Percentiles rank a stretch among this genome's conserved stretches.
Conservation (phyloP, 192 early-diverging fungal genomes). For the Cladochytrium replicatum region DNA sequence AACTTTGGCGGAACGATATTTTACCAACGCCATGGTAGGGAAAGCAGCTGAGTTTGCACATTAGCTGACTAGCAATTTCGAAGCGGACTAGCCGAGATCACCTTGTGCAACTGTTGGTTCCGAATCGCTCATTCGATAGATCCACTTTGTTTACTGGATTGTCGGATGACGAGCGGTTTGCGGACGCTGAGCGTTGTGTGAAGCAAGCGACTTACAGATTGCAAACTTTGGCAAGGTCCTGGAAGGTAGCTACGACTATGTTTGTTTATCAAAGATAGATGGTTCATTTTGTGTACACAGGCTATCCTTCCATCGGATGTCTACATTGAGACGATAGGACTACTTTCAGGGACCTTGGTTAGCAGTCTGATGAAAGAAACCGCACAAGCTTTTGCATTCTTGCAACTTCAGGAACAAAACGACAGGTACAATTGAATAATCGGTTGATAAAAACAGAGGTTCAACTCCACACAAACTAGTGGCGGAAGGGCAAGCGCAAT, state of each 20-base stretch:
- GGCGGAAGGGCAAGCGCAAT: neutral
- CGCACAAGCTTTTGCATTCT: too few species aligned
- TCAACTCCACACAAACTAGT: too few species aligned
- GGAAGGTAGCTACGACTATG: constrained; percentile 34
- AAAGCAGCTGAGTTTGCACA: constrained; percentile 6
- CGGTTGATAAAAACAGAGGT: too few species aligned
- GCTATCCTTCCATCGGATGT: constrained; percentile 18
- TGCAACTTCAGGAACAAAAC: too few species aligned
- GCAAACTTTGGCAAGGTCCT: constrained; percentile 35
- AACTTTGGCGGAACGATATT: constrained; percentile 40
- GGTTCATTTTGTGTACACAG: constrained; percentile 10
- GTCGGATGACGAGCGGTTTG: constrained; percentile 34
- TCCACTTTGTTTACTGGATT: constrained; percentile 8
- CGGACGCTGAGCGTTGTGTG: constrained; percentile 35
- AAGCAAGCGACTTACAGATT: constrained; percentile 41
- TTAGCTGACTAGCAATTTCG: constrained; percentile 1
- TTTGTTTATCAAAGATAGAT: neutral
- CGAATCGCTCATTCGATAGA: constrained; percentile 21
- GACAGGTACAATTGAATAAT: too few species aligned
- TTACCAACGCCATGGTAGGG: constrained; percentile 44
- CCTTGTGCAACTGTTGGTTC: constrained; percentile 30
- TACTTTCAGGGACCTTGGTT: constrained; percentile 20
- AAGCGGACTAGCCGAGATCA: constrained; percentile 47
- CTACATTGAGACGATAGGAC: constrained; percentile 24
- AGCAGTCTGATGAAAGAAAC: constrained; percentile 9